Evolutionary conservation across 2,329 filamentous ascomycete genomes (phyloP), one percentile per base, ranked within the genome.

Genomic region (Cercospora sojina): DNA sequence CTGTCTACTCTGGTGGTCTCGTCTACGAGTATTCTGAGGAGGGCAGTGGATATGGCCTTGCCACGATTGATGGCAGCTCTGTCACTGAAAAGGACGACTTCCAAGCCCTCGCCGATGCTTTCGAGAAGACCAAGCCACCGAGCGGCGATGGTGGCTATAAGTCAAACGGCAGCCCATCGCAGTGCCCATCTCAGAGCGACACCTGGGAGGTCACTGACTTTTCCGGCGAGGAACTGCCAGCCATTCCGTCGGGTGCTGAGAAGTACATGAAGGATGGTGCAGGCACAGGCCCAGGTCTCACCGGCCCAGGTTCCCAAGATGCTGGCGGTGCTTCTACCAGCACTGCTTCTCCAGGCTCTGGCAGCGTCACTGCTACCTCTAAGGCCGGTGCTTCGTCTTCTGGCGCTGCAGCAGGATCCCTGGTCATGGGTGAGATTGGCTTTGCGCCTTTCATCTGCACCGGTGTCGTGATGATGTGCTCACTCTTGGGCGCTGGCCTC

Each of bases 21-120:
- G 91, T 97, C 79, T 99, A 97, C 82, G 93, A 98, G 81, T 99
- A 97, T 84, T 89, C 91, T 9, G 82, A 90, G 75, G 92, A 96
- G 80, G 84, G 85, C 68, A 92, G 89, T 81, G 84, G 89, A 55
- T 98, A 88, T 79, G 94, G 93, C 70, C 89, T 96, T 66, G 92
- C 93, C 76, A 81, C 86, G 65, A 83, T 95, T 75, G 76, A 79
- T 56, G 85, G 84, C 69, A 73, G 78, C 70, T 74, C 79, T 76
- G 80, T 79, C 29, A 85, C 91, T 66, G 81, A 81, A 32, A 80
- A 84, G 35, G 69, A 79, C 47, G 91, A 94, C 75, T 96, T 89
- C 80, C 77, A 80, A 56, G 80, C 82, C 59, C 82, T 89, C 64
- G 82, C 85, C 79, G 73, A 74, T 9, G 84, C 84, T 32, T 83